phyloP scores from a whole-genome alignment of 1,284 basidiomycete species.

The Xerocomus cyaneibrunnescens region DNA sequence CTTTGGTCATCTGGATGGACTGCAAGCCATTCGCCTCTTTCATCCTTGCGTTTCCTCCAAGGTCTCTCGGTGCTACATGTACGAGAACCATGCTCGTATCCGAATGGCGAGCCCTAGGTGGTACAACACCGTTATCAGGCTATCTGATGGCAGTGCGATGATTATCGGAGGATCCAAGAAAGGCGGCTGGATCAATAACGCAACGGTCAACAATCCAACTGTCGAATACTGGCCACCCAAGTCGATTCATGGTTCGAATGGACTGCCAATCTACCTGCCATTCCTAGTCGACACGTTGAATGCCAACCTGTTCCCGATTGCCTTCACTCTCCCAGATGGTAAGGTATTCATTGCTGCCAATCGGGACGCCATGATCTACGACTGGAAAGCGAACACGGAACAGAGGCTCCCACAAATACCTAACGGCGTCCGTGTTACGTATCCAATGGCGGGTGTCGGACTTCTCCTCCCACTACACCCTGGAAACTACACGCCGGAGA shows the following conservation, averaged over 20 bases:
- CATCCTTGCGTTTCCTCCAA: conserved; percentile 60
- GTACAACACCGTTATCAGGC: conserved; percentile 71
- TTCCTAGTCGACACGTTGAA: conserved; percentile 75
- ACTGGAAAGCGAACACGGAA: conserved; percentile 69
- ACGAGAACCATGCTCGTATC: conserved; percentile 62
- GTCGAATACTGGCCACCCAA: conserved; percentile 82
- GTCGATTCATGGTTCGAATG: conserved; percentile 61
- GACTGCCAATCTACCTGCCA: conserved; percentile 56
- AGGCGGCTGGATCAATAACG: conserved; percentile 81
- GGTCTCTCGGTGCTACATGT: conserved; percentile 54
- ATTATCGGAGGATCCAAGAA: conserved; percentile 78
- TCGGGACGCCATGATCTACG: conserved; percentile 75
- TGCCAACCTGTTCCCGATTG: conserved; percentile 81
- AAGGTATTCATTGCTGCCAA: conserved; percentile 80
- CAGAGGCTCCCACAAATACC: conserved; percentile 66
- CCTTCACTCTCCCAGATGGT: conserved; percentile 71
- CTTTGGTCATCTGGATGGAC: conserved; percentile 72
- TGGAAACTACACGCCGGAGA: conserved; percentile 65
- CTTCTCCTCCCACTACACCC: conserved; percentile 69
- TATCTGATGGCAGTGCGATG: conserved; percentile 77
- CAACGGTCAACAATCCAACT: conserved; percentile 77
- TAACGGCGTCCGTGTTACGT: conserved; percentile 78
- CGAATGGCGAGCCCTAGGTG: conserved; percentile 74
- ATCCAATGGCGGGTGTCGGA: conserved; percentile 76
- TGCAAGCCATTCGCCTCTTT: conserved; percentile 73